Evolutionary conservation across 1,139 yeast species (phyloP), one percentile per base, ranked within the genome.

Genomic region (Nakaseomyces sp.): DNA sequence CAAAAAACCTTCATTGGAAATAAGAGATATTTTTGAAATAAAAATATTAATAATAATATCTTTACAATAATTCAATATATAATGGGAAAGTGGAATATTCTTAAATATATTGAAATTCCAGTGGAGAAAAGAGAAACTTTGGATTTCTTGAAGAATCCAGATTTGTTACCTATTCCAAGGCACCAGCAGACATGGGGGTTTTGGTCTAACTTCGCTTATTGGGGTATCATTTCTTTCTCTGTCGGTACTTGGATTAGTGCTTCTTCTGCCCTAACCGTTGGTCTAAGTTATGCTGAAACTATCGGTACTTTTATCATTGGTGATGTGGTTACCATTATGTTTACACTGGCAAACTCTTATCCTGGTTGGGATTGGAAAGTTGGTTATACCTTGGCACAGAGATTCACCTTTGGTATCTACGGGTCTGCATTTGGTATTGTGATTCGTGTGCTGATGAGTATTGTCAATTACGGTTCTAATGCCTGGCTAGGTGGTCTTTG

Each of bases 341-440:
- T 67, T 45, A 68, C 75, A 7, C 47, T 67, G 28, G 63, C 71
- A 5, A 69, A 67, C 53, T 66, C 71, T n/a, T 64, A 59, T 43
- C 73, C 72, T 1, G 76, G 76, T 37, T 55, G 57, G 22, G 67
- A 66, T 44, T 72, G 68, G 63, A 73, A 70, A 53, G 65, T 72
- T 37, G 76, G 76, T 10, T 72, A 61, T 50, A 68, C 76, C 2
- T 49, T 72, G 24, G 65, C 68, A 31, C 72, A 70, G 48, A 63
- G 76, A 55, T 63, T 70, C 37, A 65, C 69, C 2, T 72, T 71
- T 50, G 77, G 77, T 28, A 67, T 71, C 25, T 60, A 64, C 44
- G 73, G 72, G 10, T 69, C 70, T 5, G 62, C 62, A 25, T 53
- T 71, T 17, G 72, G 73, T 42, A 63, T 72, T 43, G 47, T 69